Base-by-base conservation (phyloP, 148 eudicot species). In the Cornus kousa region DNA sequence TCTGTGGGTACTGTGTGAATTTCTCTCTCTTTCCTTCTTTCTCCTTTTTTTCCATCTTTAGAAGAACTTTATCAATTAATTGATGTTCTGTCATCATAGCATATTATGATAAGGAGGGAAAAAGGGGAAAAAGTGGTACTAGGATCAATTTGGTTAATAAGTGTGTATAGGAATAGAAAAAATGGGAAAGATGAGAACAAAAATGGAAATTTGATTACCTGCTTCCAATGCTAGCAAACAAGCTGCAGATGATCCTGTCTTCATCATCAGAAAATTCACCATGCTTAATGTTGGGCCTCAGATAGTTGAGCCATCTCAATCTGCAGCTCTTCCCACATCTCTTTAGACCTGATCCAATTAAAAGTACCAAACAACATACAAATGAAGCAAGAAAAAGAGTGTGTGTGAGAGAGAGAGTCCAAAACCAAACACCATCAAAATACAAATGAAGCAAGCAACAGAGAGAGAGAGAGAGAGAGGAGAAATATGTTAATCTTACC, bases 271-370 rank as follows among this genome's bases (percentile, higher is more conserved):
- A 79, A 79, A 83, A 83, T 57, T 83, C 82, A 24, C 82, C 85
- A 79, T 83, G 85, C 62, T 79, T 83, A 62, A 83, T 83, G 64
- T 83, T 83, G 23, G 85, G 85, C 79, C 85, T 75, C n/a, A 83
- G 65, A 67, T 83, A 83, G 77, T 83, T 83, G 66, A 83, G 82
- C 85, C 85, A 83, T 65, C 85, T 83, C 77, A 83, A 79, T 37
- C 85, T 75, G 68, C 85, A 83, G 82, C 85, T 83, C 72, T 83
- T 83, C 39, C 85, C 85, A 66, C 85, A 83, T 79, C 85, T 83
- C 76, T 75, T 83, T 11, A 83, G 40, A 55, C 85, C 85, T 83
- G 60, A 9, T 43, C 43, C 7, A 74, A 24, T 28, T 28, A 28
- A 74, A 24, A 9, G 28, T 28, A 4, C 28, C 24, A 40, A 19